These are phyloP conservation scores for Paraconiothyrium sp. DNA, from an alignment of 2,329 filamentous ascomycete genomes.

Conservation along the genomic window DNA sequence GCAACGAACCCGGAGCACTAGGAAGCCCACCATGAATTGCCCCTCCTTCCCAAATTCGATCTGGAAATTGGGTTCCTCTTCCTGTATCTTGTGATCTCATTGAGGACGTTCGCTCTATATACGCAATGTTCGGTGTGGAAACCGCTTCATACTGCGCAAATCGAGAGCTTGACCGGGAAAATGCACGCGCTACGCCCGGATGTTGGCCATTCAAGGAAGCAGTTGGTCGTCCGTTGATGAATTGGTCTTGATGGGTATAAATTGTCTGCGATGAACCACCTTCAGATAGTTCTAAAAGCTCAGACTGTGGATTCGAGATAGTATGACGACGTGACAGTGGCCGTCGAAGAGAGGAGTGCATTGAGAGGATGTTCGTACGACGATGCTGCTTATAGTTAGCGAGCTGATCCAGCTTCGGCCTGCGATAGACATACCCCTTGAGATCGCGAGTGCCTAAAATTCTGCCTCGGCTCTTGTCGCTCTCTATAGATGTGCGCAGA, in stretches of 20 bases:
- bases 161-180: background rate
- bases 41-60: background rate
- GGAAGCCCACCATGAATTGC: too few species aligned
- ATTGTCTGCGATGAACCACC: background rate
- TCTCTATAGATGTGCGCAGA: background rate
- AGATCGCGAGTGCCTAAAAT: background rate
- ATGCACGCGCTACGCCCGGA: constrained; percentile 4
- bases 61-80: background rate
- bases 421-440: background rate
- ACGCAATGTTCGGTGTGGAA: constrained; percentile 11
- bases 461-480: background rate
- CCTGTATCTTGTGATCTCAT: background rate
- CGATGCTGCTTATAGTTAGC: background rate
- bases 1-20: background rate
- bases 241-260: constrained; percentile 11
- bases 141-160: constrained; percentile 5
- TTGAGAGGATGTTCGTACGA: background rate
- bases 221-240: constrained; percentile 10
- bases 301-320: background rate
- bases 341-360: background rate
- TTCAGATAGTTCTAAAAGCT: background rate
- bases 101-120: background rate
- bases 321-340: background rate
- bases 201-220: constrained; percentile 10
- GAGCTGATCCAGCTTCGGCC: background rate